phyloP scores from a whole-genome alignment of 1,284 basidiomycete species.

The Cerrena zonata region DNA sequence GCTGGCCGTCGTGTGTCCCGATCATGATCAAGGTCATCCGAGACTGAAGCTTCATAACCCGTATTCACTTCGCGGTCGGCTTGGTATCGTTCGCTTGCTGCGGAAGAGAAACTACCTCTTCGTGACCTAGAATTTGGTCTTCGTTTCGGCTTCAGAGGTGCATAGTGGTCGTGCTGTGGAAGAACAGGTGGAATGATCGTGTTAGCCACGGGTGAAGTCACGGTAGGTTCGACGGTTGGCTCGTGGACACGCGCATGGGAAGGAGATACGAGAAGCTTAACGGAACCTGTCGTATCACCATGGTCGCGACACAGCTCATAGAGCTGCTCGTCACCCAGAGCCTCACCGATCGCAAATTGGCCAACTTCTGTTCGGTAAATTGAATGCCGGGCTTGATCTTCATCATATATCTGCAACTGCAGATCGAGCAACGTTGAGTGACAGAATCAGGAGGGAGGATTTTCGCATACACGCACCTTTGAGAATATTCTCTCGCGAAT shows the following conservation, averaged over 20 bases:
- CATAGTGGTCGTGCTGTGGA: conserved; percentile 28
- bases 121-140: conserved; percentile 43
- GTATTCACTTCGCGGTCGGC: conserved; percentile 43
- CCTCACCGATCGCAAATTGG: conserved; percentile 63
- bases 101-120: conserved; percentile 63
- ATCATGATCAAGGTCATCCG: conserved; percentile 60
- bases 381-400: conserved; percentile 71
- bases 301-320: conserved; percentile 65
- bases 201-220: conserved; percentile 39
- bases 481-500: conserved; percentile 83
- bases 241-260: conserved; percentile 58
- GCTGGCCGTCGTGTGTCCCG: conserved; percentile 42
- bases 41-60: conserved; percentile 64
- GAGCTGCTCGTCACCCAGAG: conserved; percentile 63
- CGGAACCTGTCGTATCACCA: conserved; percentile 68
- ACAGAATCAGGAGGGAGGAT: neutral
- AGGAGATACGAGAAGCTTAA: conserved; percentile 77
- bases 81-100: conserved; percentile 51
- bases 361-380: conserved; percentile 85
- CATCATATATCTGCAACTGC: conserved; percentile 79
- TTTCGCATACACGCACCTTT: conserved; percentile 50
- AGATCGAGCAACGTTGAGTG: conserved; percentile 9
- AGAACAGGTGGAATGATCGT: conserved; percentile 52
- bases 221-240: conserved; percentile 29
- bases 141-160: conserved; percentile 47